Evolutionary conservation across 2,329 filamentous ascomycete genomes (phyloP), one percentile per base, ranked within the genome.

Genomic region (Incumbomyces lentus): DNA sequence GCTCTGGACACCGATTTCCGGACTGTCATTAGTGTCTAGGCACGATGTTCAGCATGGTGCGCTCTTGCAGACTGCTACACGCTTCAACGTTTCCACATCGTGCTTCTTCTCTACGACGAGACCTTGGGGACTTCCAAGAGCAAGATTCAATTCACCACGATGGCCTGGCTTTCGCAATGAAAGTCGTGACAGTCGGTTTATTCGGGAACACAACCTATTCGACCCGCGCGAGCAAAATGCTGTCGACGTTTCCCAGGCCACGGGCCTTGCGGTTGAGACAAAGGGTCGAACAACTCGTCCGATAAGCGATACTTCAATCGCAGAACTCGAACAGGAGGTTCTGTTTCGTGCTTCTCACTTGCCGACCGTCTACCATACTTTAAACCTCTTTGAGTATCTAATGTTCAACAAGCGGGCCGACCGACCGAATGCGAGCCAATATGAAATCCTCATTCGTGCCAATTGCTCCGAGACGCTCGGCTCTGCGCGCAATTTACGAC

Each of bases 371-470:
- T 37, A 39, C 31, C 40, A 43, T 1, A 44, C 52, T n/a, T 33
- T 34, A 22, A 50, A 54, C 12, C 59, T 67, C 33, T 49, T 69
- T 19, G 59, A 57, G n/a, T 54, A 60, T n/a, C 52, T 71, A 22
- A 61, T 70, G 44, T 51, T 58, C 40, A 60, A 63, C 42, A 64
- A 63, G 26, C 58, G 61, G 47, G 8, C 22, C 22, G 49, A 66
- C 31, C 54, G 58, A 29, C 67, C 67, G 2, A 56, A 60, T 18
- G 57, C 59, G 22, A 59, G 60, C 4, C 67, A 70, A 55, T 95
- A 92, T 63, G 80, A 86, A 55, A 79, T 82, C 12, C 66, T 94
- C 43, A 80, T 94, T 56, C 72, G 81, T 49, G 78, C 81, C 39
- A 88, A 93, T 64, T 71, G 76, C 26, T 75, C 81, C 58, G 69